Conservation (phyloP, 2,329 filamentous ascomycete species). For the Blastomyces gilchristii region DNA sequence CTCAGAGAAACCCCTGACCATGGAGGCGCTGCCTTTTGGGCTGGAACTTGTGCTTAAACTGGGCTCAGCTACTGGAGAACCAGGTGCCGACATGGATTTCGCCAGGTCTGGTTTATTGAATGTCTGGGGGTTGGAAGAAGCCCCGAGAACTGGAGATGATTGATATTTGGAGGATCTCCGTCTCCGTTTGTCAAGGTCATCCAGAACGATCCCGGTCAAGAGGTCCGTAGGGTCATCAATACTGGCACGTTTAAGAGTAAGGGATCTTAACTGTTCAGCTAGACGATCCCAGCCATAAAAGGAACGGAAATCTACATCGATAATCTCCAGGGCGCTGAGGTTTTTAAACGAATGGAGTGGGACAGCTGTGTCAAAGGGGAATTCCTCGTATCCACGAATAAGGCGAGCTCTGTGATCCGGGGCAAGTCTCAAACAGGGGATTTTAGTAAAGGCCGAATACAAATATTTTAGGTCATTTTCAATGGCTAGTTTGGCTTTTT, state of each 20-base stretch:
- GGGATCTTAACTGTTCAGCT: slow-evolving; percentile 79
- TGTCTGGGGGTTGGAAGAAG: slow-evolving; percentile 48
- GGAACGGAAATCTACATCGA: slow-evolving; percentile 89
- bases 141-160: slow-evolving; percentile 61
- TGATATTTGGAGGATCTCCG: slow-evolving; percentile 80
- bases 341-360: slow-evolving; percentile 98
- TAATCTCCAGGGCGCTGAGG: slow-evolving; percentile 82
- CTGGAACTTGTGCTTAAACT: slow-evolving; percentile 41
- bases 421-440: slow-evolving; percentile 77
- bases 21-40: slow-evolving; percentile 34
- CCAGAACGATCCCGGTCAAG: slow-evolving; percentile 82
- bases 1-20: slow-evolving; percentile 51
- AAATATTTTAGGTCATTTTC: slow-evolving; percentile 88
- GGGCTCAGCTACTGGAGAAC: slow-evolving; percentile 47
- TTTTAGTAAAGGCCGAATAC: slow-evolving; percentile 97
- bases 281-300: slow-evolving; percentile 96
- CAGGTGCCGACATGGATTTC: slow-evolving; percentile 58
- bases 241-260: slow-evolving; percentile 77
- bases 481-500: slow-evolving; percentile 77
- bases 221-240: slow-evolving; percentile 86
- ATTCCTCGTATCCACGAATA: slow-evolving; percentile 91
- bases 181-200: slow-evolving; percentile 89
- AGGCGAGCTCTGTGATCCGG: slow-evolving; percentile 88
- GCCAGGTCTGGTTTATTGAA: slow-evolving; percentile 56
- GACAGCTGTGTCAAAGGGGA: slow-evolving; percentile 94